phyloP scores from a whole-genome alignment of 805 yeast species.

The Metschnikowia amazonensis region DNA sequence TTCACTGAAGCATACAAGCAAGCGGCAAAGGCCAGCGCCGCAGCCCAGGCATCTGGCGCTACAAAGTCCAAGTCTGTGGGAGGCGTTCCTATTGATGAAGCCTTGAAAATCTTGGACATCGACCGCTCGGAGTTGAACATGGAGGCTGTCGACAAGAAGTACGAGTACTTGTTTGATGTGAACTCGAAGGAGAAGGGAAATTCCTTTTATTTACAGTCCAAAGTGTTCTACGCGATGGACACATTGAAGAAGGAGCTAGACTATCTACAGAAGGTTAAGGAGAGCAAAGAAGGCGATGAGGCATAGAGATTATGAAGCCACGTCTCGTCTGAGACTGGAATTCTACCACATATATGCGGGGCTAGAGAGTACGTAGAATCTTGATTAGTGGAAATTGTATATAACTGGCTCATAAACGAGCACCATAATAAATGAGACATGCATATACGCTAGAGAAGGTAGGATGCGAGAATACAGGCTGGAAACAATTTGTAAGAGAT shows the following conservation, averaged over 20 bases:
- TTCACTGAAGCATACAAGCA: conserved; percentile 96
- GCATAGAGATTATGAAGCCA: not conserved
- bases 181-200: conserved; percentile 96
- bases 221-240: conserved; percentile 92
- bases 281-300: conserved; percentile 22
- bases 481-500: too few relatives aligned
- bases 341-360: not conserved
- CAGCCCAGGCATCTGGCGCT: conserved; percentile 35
- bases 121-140: conserved; percentile 52
- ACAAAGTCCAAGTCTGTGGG: conserved; percentile 54
- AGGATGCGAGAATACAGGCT: too few relatives aligned
- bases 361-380: too few relatives aligned
- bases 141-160: conserved; percentile 65
- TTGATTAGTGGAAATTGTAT: not conserved
- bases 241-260: conserved; percentile 76
- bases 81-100: conserved; percentile 85
- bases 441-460: not conserved
- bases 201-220: conserved; percentile 87
- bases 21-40: conserved; percentile 90
- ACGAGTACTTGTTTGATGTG: conserved; percentile 77
- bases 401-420: not conserved
- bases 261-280: conserved; percentile 44
- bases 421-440: not conserved
- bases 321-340: not conserved
- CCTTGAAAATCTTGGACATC: conserved; percentile 83